phyloP scores from a whole-genome alignment of 2,329 filamentous ascomycete genomes.

The Claviceps africana region DNA sequence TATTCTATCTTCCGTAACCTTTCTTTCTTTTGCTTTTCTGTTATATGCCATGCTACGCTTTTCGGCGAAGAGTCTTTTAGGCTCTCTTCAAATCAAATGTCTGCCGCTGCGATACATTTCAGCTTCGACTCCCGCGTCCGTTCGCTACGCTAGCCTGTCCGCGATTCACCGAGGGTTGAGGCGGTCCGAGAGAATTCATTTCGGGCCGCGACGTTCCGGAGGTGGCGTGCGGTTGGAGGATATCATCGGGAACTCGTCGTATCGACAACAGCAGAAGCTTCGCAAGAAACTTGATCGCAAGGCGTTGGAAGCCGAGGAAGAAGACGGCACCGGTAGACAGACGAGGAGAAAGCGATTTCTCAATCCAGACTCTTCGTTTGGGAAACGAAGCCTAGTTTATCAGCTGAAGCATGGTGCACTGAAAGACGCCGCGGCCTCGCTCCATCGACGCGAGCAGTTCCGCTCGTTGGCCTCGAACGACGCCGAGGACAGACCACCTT shows the following conservation, averaged over 20 bases:
- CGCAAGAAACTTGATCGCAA: conserved; percentile 38
- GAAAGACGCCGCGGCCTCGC: conserved; percentile 14
- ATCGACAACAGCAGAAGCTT: conserved; percentile 27
- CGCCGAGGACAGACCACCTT: not conserved
- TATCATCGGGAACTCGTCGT: too few species aligned
- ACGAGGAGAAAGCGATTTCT: conserved; percentile 38
- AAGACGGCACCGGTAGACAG: conserved; percentile 21
- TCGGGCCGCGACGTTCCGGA: conserved; percentile 12
- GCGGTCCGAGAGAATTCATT: conserved; percentile 24
- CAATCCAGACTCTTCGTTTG: conserved; percentile 34
- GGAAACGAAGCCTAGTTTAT: conserved; percentile 42
- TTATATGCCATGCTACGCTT: conserved; percentile 17
- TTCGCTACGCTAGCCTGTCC: conserved; percentile 33
- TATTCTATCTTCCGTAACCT: not conserved
- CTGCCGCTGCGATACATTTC: not conserved
- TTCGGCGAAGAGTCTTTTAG: conserved; percentile 11
- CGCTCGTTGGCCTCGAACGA: conserved; percentile 3
- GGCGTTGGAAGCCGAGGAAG: conserved; percentile 19
- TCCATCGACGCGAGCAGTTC: conserved; percentile 15
- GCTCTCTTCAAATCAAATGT: conserved; percentile 11
- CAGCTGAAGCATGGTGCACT: conserved; percentile 32
- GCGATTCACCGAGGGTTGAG: conserved; percentile 57
- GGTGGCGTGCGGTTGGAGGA: too few species aligned
- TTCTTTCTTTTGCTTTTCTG: not conserved
- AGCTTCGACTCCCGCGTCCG: not conserved